These are phyloP conservation scores for Fusarium sp. DNA, from an alignment of 2,329 filamentous ascomycete species.

Conservation along the genomic window DNA sequence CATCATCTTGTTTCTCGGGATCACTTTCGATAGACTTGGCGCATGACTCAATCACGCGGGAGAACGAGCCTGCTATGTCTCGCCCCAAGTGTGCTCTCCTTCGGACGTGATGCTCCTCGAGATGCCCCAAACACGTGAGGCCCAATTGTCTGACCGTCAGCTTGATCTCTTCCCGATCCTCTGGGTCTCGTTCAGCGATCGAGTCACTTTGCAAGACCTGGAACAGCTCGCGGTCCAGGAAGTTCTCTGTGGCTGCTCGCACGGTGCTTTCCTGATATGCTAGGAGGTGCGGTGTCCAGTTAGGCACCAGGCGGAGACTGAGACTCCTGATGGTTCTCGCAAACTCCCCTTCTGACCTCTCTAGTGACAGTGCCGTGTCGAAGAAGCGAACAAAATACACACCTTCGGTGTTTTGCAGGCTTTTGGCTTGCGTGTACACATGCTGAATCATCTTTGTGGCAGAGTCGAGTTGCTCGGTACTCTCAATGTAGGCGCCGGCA, in stretches of 20 bases:
- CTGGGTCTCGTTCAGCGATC: conserved; percentile 45
- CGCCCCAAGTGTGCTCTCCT: conserved; percentile 54
- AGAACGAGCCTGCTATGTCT: conserved; percentile 55
- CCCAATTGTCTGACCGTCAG: conserved; percentile 53
- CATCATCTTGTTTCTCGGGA: conserved; percentile 46
- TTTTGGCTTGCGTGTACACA: conserved; percentile 55
- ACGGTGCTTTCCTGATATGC: conserved; percentile 58
- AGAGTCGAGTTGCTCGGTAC: conserved; percentile 48
- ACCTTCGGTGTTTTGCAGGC: conserved; percentile 60
- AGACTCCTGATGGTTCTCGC: conserved; percentile 29
- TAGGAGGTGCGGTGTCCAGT: conserved; percentile 64
- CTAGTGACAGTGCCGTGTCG: conserved; percentile 42
- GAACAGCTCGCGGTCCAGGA: conserved; percentile 59
- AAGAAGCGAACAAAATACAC: conserved; percentile 60
- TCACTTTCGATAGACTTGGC: conserved; percentile 51
- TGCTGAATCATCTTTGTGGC: conserved; percentile 55
- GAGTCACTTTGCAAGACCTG: conserved; percentile 37
- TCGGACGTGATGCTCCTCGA: conserved; percentile 59
- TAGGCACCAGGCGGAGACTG: conserved; percentile 45
- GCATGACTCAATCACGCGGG: conserved; percentile 57
- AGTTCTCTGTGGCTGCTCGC: conserved; percentile 53
- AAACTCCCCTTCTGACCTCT: conserved; percentile 42
- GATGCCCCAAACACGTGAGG: conserved; percentile 56
- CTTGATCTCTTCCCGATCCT: conserved; percentile 36
- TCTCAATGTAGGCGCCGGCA: conserved; percentile 63